Evolutionary conservation across 2,329 filamentous ascomycete species (phyloP), one percentile per base, ranked within the genome.

Genomic region (Pestalotiopsis sp.): DNA sequence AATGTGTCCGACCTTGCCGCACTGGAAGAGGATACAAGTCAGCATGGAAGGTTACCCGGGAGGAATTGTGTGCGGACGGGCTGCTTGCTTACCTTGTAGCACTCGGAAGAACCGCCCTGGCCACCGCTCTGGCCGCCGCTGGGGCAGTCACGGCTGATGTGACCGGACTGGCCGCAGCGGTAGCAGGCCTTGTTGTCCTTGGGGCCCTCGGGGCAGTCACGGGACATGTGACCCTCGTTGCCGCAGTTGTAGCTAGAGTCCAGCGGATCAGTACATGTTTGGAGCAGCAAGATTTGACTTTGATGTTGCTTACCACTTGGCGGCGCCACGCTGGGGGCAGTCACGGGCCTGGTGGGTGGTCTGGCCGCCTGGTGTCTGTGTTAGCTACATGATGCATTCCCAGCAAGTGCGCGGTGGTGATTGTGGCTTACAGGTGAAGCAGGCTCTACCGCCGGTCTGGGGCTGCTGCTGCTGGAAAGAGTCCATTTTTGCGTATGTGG

Each of bases 1-100:
- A 82, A 98, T 98, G 88, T 98, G 96, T 70, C 96, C 96, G 74
- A 94, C 88, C 86, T 97, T 93, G 72, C 95, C 95, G 84, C 96
- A 99, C 92, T 91, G 25, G 9, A 65, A 73, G 67, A 70, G 69
- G 73, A 38, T 68, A 52, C n/a, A 65, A 62, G 67, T 36, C 69
- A 31, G 68, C 57, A 36, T 2, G 57, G 36, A 64, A 17, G 58
- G 20, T 4, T 60, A 75, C 58, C 57, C 38, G 68, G 63, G 7
- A n/a, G 41, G 12, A 36, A 31, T 11, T 11, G 4, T 38, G 38
- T 12, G 57, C 20, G 7, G 14, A 20, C 45, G 11, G 31, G 31
- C 31, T 52, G 45, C 38, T 7, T 9, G 67, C 80, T 67, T 76
- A 84, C 87, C 86, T 98, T 98, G 91, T 98, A 98, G 90, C 94